These are phyloP conservation scores for Fusarium chaquense DNA, from an alignment of 2,329 filamentous ascomycete species.

Conservation along the genomic window DNA sequence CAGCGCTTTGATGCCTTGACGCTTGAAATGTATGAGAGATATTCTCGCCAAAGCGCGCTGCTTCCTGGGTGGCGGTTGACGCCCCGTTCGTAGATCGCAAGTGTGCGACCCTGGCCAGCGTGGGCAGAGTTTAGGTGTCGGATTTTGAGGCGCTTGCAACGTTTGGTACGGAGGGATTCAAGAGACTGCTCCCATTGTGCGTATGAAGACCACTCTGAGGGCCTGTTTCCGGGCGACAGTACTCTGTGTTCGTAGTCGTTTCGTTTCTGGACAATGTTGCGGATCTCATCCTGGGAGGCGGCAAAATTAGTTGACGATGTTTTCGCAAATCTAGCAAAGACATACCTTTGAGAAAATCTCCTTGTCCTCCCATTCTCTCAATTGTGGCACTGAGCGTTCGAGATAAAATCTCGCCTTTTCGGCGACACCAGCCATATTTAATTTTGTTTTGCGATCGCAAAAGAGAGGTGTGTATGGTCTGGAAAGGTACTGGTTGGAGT, in stretches of 20 bases:
- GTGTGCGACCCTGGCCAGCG: slow-evolving; percentile 83
- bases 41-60: slow-evolving; percentile 87
- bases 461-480: slow-evolving; percentile 10
- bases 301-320: slow-evolving; percentile 20
- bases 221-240: slow-evolving; percentile 80
- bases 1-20: slow-evolving; percentile 75
- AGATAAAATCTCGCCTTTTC: slow-evolving; percentile 97
- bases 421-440: slow-evolving; percentile 80
- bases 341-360: slow-evolving; percentile 85
- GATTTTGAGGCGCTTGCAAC: slow-evolving; percentile 83
- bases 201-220: slow-evolving; percentile 87
- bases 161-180: slow-evolving; percentile 83
- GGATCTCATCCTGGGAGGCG: slow-evolving; percentile 80
- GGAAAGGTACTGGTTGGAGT: not conserved
- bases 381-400: slow-evolving; percentile 90
- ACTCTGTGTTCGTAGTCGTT: slow-evolving; percentile 94
- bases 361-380: slow-evolving; percentile 92
- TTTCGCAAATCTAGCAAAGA: not conserved
- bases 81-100: slow-evolving; percentile 89
- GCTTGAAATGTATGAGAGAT: slow-evolving; percentile 82
- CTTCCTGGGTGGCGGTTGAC: slow-evolving; percentile 87
- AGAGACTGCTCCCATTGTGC: slow-evolving; percentile 77
- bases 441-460: not conserved
- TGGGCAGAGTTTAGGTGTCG: slow-evolving; percentile 73
- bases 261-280: slow-evolving; percentile 86